Evolutionary conservation across 2,329 filamentous ascomycete genomes (phyloP).

Genomic region (Pseudocercospora eumusae): DNA sequence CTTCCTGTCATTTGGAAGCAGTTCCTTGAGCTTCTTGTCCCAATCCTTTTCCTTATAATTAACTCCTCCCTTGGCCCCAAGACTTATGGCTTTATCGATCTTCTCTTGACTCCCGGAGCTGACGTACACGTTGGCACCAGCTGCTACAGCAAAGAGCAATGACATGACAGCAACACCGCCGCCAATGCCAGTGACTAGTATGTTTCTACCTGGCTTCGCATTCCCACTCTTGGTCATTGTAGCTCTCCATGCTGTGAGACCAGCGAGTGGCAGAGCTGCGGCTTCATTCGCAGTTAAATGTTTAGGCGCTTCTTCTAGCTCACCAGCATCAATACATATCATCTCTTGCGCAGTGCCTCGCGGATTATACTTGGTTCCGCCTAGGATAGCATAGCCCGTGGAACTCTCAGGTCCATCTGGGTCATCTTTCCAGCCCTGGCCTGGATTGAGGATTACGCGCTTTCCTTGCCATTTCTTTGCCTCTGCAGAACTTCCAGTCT

Average conservation of each 20-base stretch:
- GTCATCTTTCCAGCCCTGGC: constrained; percentile 71
- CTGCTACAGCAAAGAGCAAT: constrained; percentile 74
- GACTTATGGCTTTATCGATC: constrained; percentile 66
- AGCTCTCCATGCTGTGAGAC: constrained; percentile 85
- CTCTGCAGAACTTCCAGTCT: constrained; percentile 58
- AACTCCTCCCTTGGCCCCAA: constrained; percentile 82
- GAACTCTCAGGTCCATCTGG: constrained; percentile 71
- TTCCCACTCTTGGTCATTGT: constrained; percentile 75
- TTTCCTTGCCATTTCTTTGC: constrained; percentile 61
- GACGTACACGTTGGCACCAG: constrained; percentile 77
- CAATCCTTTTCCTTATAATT: constrained; percentile 76
- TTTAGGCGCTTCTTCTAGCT: constrained; percentile 73
- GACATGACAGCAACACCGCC: constrained; percentile 85
- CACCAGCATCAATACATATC: constrained; percentile 65
- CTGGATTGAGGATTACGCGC: constrained; percentile 76
- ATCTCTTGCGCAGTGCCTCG: constrained; percentile 75
- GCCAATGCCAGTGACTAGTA: constrained; percentile 88
- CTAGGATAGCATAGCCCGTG: constrained; percentile 63
- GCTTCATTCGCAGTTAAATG: constrained; percentile 74
- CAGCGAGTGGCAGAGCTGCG: constrained; percentile 81
- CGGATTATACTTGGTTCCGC: constrained; percentile 65
- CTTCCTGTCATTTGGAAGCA: constrained; percentile 66
- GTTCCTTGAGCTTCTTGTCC: constrained; percentile 70
- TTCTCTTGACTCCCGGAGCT: constrained; percentile 74
- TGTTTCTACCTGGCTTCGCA: constrained; percentile 65